phyloP scores from a whole-genome alignment of 2,329 filamentous ascomycete genomes.

The Tolypocladium endophyticum region DNA sequence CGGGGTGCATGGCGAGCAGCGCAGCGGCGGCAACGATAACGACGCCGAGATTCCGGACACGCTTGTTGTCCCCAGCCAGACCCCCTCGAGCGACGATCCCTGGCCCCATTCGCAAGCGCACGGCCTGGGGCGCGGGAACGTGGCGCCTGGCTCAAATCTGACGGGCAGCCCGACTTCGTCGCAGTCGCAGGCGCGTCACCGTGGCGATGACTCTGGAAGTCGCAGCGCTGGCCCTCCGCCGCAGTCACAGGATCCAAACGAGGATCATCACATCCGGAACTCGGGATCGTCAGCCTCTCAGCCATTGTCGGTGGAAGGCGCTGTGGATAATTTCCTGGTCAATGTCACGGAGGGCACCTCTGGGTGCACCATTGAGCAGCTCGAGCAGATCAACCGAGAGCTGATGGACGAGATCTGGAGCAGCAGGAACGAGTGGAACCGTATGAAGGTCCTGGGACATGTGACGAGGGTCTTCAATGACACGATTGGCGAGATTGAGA shows the following conservation, averaged over 20 bases:
- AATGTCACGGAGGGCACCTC: conserved; percentile 57
- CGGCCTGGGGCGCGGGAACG: conserved; percentile 31
- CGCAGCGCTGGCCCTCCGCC: conserved; percentile 22
- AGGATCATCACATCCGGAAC: conserved; percentile 11
- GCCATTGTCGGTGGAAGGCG: conserved; percentile 32
- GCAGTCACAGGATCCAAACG: conserved; percentile 20
- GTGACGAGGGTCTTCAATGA: conserved; percentile 66
- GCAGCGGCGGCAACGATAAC: conserved; percentile 17
- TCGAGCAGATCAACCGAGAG: conserved; percentile 85
- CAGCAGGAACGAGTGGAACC: conserved; percentile 70
- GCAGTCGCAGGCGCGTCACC: conserved; percentile 16
- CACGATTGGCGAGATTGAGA: conserved; percentile 58
- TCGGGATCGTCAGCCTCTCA: conserved; percentile 30
- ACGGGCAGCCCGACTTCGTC: conserved; percentile 28
- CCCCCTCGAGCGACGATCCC: conserved; percentile 38
- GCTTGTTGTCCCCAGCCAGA: conserved; percentile 32
- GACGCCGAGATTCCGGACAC: conserved; percentile 45
- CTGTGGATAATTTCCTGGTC: conserved; percentile 47
- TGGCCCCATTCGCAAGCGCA: conserved; percentile 52
- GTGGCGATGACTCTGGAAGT: conserved; percentile 15
- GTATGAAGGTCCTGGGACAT: conserved; percentile 56
- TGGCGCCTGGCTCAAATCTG: conserved; percentile 12
- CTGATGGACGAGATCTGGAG: conserved; percentile 89
- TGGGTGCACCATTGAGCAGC: conserved; percentile 80
- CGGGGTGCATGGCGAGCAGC: conserved; percentile 42